Evolutionary conservation across 306 rosid genomes (phyloP), one percentile per base, ranked within the genome.

Genomic region (Vicia sativa): DNA sequence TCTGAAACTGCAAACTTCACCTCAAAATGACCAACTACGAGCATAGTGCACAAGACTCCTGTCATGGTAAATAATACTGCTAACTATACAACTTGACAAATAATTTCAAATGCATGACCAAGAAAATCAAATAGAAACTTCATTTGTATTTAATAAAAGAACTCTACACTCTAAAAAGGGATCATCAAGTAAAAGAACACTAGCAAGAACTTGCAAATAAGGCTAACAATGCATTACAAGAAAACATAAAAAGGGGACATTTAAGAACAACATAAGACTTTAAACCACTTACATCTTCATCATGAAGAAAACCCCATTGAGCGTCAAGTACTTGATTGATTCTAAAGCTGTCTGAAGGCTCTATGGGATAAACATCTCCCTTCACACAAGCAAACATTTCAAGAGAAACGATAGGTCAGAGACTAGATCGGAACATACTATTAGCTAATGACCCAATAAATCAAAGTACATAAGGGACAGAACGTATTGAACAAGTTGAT

Each of bases 291-390:
- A 90, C 95, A 79, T 90, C 95, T 53, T 90, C 95, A 9, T 90
- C 88, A 69, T 75, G 62, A 60, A 90, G 88, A 49, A 79, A 91
- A 62, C 96, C 96, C 96, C 96, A 90, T 74, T 90, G 91, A 71
- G 95, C 96, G 35, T 87, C 95, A 75, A 87, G 95, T 72, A 90
- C 87, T 84, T 86, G 95, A 42, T 75, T 84, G 83, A 82, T 42
- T n/a, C 81, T n/a, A 74, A 77, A 74, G 65, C 76, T 68, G 68
- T 79, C 88, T 31, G 78, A 80, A 9, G 88, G 74, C 79, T 90
- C 96, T 81, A 79, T 87, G 39, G 96, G 96, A 86, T 90, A 90
- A 77, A 90, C 96, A 75, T 90, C 96, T 70, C 96, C 96, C 95
- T 90, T 76, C 80, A 73, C 57, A 76, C 41, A 39, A 74, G 53